These are phyloP conservation scores for Aspergillus novoparasiticus DNA, from an alignment of 2,329 filamentous ascomycete species.

Conservation along the genomic window DNA sequence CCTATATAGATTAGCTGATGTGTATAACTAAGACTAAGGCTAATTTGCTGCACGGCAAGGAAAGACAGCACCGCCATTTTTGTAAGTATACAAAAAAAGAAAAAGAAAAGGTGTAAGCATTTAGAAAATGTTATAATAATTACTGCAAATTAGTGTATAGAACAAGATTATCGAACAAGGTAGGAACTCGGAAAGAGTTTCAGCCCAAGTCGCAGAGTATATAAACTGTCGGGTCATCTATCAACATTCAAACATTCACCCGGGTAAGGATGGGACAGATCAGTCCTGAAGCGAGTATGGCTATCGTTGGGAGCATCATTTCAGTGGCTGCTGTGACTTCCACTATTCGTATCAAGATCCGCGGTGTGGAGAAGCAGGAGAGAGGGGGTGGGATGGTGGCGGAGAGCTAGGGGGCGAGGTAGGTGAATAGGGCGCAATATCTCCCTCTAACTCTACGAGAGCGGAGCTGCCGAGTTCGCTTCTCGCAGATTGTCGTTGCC, in stretches of 20 bases:
- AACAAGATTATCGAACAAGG: not conserved
- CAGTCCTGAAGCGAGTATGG: not conserved
- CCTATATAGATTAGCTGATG: too few relatives aligned
- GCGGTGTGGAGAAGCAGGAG: not conserved
- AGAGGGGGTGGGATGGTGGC: not conserved
- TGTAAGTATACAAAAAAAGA: not conserved
- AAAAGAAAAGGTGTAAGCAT: not conserved
- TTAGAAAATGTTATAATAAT: not conserved
- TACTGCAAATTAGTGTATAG: not conserved
- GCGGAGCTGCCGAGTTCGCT: not conserved
- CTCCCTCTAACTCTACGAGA: not conserved
- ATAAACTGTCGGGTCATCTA: not conserved
- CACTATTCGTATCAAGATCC: not conserved
- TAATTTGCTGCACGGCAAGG: too few relatives aligned
- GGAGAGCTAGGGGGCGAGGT: not conserved
- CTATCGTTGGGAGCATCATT: not conserved
- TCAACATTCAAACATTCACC: not conserved
- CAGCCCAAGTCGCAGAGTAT: not conserved
- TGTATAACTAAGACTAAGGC: too few relatives aligned
- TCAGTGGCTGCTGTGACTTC: not conserved
- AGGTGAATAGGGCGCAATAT: not conserved
- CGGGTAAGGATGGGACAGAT: not conserved
- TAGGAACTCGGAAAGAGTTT: not conserved
- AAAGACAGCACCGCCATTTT: too few relatives aligned
- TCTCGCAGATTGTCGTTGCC: not conserved